These are phyloP conservation scores for Globisporangium perplexum DNA, from an alignment of 352 stramenopile species.

Conservation along the genomic window DNA sequence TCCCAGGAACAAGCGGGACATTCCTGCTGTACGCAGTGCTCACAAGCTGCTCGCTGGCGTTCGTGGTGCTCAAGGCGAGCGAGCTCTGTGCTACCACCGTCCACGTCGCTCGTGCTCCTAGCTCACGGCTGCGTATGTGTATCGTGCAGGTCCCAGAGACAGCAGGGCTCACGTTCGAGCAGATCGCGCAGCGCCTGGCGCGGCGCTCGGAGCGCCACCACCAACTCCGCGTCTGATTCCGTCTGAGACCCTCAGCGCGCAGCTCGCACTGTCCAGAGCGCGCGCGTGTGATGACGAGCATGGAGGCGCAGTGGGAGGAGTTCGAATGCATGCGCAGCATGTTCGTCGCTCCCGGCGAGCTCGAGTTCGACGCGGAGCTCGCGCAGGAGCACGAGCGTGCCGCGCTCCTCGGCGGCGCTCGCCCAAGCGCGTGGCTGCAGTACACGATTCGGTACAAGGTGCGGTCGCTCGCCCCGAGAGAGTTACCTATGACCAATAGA, in stretches of 20 bases:
- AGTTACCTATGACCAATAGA: neutral
- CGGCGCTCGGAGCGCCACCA: constrained; percentile 2
- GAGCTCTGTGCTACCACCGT: no score
- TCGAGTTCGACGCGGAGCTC: constrained; percentile 29
- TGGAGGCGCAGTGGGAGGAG: constrained; percentile 50
- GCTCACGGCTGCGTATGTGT: neutral
- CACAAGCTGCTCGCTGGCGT: constrained; percentile 33
- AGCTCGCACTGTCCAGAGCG: neutral
- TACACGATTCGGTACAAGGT: constrained; percentile 51
- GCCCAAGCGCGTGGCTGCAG: constrained; percentile 17
- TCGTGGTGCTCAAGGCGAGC: constrained; percentile 49
- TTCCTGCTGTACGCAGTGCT: constrained; percentile 54
- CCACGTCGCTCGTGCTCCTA: neutral
- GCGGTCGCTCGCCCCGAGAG: neutral
- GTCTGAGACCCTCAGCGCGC: neutral
- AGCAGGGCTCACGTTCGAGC: constrained; percentile 47
- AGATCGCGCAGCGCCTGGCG: constrained; percentile 50
- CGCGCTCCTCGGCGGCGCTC: constrained; percentile 2
- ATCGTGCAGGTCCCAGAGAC: constrained; percentile 53
- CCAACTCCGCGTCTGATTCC: constrained; percentile 5
- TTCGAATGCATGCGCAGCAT: constrained; percentile 77
- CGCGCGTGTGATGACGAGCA: neutral
- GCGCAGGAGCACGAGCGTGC: constrained; percentile 20
- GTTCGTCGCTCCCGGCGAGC: constrained; percentile 42
- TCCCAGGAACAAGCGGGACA: constrained; percentile 26